Conservation (phyloP, 202 grass and related monocot species). For the Musa balbisiana region DNA sequence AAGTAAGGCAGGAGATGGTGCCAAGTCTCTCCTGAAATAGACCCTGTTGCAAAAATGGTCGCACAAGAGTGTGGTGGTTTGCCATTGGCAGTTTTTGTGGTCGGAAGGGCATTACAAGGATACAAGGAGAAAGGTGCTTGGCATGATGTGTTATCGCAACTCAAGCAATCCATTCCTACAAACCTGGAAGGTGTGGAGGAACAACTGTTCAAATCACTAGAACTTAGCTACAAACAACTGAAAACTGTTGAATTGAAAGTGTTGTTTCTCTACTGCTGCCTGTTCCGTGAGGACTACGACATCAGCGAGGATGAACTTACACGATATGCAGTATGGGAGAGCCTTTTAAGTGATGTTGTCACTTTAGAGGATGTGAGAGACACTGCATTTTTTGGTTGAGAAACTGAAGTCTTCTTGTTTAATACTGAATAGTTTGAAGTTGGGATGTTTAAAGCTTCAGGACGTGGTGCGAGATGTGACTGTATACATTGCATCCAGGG, state of each 20-base stretch:
- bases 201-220: constrained; percentile 13
- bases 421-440: background rate
- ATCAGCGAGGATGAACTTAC: constrained; percentile 26
- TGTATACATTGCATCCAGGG: constrained; percentile 23
- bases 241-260: background rate
- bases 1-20: constrained; percentile 15
- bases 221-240: constrained; percentile 25
- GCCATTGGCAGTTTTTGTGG: constrained; percentile 23
- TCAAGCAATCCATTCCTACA: constrained; percentile 6
- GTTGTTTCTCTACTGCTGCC: constrained; percentile 22
- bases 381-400: constrained; percentile 13
- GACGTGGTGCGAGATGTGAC: constrained; percentile 27
- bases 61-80: constrained; percentile 18
- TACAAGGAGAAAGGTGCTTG: background rate
- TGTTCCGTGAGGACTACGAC: constrained; percentile 26
- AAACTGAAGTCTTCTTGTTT: constrained; percentile 25
- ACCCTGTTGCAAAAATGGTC: constrained; percentile 15
- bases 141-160: constrained; percentile 2
- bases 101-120: constrained; percentile 12
- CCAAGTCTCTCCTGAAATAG: constrained; percentile 6
- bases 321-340: constrained; percentile 5
- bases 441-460: constrained; percentile 15
- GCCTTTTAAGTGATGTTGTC: background rate
- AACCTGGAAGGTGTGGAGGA: constrained; percentile 12
- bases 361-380: constrained; percentile 6